These are phyloP conservation scores for Penicillium sp. DNA, from an alignment of 2,329 filamentous ascomycete species.

Conservation along the genomic window DNA sequence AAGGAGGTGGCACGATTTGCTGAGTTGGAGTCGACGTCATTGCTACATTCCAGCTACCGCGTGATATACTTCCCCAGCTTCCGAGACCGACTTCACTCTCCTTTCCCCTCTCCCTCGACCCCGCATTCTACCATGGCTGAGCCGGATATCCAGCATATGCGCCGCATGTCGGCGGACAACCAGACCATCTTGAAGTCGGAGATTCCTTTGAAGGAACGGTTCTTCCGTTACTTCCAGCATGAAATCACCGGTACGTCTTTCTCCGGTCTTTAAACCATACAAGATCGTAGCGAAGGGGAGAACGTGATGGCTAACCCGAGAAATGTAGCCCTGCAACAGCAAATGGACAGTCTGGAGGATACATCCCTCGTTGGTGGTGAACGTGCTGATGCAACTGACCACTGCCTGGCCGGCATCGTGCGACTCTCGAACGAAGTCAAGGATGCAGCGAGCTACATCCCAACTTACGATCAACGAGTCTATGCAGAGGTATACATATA, in stretches of 20 bases:
- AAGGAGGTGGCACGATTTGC: slow-evolving; percentile 21
- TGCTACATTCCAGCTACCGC: slow-evolving; percentile 21
- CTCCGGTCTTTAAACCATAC: not conserved
- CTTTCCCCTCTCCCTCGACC: not conserved
- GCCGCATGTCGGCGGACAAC: slow-evolving; percentile 34
- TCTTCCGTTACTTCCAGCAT: slow-evolving; percentile 79
- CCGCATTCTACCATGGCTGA: slow-evolving; percentile 30
- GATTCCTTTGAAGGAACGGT: slow-evolving; percentile 66
- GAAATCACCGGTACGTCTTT: slow-evolving; percentile 64
- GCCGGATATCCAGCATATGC: slow-evolving; percentile 25
- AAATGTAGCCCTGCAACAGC: slow-evolving; percentile 66
- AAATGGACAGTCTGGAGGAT: slow-evolving; percentile 67
- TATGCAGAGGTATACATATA: slow-evolving; percentile 66
- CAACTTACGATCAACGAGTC: slow-evolving; percentile 83
- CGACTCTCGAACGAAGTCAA: slow-evolving; percentile 79
- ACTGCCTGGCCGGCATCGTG: slow-evolving; percentile 75
- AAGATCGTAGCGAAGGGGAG: not conserved
- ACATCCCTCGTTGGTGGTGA: slow-evolving; percentile 67
- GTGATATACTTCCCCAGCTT: not conserved
- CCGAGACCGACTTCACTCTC: not conserved
- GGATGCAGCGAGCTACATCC: slow-evolving; percentile 77
- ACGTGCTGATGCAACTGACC: slow-evolving; percentile 75
- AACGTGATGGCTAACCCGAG: slow-evolving; percentile 15
- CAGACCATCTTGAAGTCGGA: slow-evolving; percentile 36
- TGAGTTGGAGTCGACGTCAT: slow-evolving; percentile 34